Evolutionary conservation across 2,329 filamentous ascomycete species (phyloP), one percentile per base, ranked within the genome.

Genomic region (Cladophialophora psammophila): DNA sequence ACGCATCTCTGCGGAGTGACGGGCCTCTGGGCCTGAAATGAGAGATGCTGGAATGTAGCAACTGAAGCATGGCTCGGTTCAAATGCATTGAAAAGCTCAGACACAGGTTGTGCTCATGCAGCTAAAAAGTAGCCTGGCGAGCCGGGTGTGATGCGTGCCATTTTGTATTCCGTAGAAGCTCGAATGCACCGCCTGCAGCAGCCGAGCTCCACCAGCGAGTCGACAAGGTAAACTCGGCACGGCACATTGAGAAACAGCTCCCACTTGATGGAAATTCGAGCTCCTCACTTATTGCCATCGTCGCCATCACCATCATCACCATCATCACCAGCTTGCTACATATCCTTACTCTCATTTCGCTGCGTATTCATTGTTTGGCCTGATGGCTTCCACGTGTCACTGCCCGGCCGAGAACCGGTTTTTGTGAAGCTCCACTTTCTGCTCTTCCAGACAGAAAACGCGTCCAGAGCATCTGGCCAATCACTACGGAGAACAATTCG

Each of bases 381-480:
- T 48, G 40, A 64, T 35, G 53, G 8, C 54, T 35, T 64, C 62
- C 62, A 64, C 56, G 55, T 60, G 59, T 61, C 59, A 61, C 31
- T 40, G 40, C n/a, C 13, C 34, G 35, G 52, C 38, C 20, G n/a
- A 52, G 50, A 65, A 60, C 56, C 35, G 50, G 63, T 55, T 65
- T 65, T 61, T 55, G 55, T 38, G 26, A 26, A 58, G 26, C 45
- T 48, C 65, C 67, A 64, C 53, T 57, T 63, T 52, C 7, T 40
- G 5, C 8, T 50, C 45, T 50, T 50, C 45, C 13, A 50, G 32
- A 18, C n/a, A 8, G 34, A 50, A 60, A 36, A 68, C 68, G 68
- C 65, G 63, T 66, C 68, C 63, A 66, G 52, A 68, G 45, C 35
- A 20, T n/a, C 45, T 42, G 54, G 59, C 68, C 68, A 70, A 70